Evolutionary conservation across 2,329 filamentous ascomycete species (phyloP), one percentile per base, ranked within the genome.

Genomic region (Cadophora sp.): DNA sequence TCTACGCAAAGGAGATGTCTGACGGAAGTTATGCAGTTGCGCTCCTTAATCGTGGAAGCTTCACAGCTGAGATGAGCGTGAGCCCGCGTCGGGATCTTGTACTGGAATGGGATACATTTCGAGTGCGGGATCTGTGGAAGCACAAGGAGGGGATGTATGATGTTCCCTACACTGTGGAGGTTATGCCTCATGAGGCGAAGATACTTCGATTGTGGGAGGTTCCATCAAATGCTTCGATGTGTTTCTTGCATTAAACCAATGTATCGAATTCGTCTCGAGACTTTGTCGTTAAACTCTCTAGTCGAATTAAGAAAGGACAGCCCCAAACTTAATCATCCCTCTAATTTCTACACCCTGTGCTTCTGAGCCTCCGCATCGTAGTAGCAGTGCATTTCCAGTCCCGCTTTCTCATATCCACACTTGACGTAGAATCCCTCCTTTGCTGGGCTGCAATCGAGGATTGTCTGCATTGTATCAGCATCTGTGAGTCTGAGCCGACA

Each of bases 361-460:
- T 66, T 36, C 48, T 64, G 55, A 41, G 69, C 70, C 20, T 70
- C 66, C 1, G 64, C 47, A 50, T 75, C 71, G 51, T 96, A 95
- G 81, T 97, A 97, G 82, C 97, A 93, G 56, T 95, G 94, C 95
- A 99, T 98, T 81, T 98, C 93, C 64, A 97, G 82, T 18, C 96
- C 96, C 51, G 93, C 94, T 69, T 93, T 85, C 81, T 93, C 91
- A 81, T 97, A 98, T 66, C 94, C 94, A 80, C 95, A 98, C 86
- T 98, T 99, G 80, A 97, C 85, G 80, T 99, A 99, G 83, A 99
- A 99, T 24, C 94, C 95, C 80, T 97, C 94, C 79, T 98, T 99
- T 74, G 91, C 88, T 80, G 97, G 94, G 72, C 92, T 96, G 83
- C 95, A 98, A 81, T 98, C 95, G 72, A 99, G 87, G 73, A 98